These are phyloP conservation scores for Plenodomus lindquistii DNA, from an alignment of 2,329 filamentous ascomycete genomes.

Conservation along the genomic window DNA sequence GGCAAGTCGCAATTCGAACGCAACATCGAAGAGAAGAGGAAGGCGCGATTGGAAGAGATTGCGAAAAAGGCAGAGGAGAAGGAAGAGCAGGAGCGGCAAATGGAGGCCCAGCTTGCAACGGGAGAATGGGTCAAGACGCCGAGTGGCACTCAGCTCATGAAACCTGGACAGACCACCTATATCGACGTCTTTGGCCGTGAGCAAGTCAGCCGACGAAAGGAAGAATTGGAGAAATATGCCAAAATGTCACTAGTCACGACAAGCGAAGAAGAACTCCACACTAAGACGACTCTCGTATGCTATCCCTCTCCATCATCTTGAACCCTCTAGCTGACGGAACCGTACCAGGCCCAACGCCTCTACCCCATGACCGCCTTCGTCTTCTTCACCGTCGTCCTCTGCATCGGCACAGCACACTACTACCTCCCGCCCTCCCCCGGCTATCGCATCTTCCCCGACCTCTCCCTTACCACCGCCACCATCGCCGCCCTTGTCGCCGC, in stretches of 20 bases:
- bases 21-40: conserved; percentile 39
- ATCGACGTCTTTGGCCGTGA: conserved; percentile 39
- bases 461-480: conserved; percentile 48
- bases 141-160: conserved; percentile 41
- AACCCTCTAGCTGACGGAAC: neutral
- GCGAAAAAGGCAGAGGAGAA: conserved; percentile 38
- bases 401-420: conserved; percentile 34
- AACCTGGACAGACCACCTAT: conserved; percentile 39
- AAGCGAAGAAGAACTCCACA: conserved; percentile 31
- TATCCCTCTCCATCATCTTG: neutral
- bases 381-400: conserved; percentile 28
- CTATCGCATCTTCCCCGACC: conserved; percentile 39
- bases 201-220: conserved; percentile 35
- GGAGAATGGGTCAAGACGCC: conserved; percentile 41
- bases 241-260: conserved; percentile 29
- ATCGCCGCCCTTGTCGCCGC: conserved; percentile 63
- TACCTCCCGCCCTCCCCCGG: conserved; percentile 35
- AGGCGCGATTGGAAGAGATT: conserved; percentile 31
- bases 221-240: conserved; percentile 32
- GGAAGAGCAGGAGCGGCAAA: conserved; percentile 32
- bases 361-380: conserved; percentile 43
- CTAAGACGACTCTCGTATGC: conserved; percentile 39
- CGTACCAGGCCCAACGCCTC: conserved; percentile 38
- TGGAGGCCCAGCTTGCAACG: conserved; percentile 36
- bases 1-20: conserved; percentile 41